Evolutionary conservation across 2,329 filamentous ascomycete species (phyloP).

Genomic region (Didymella keratinophila): DNA sequence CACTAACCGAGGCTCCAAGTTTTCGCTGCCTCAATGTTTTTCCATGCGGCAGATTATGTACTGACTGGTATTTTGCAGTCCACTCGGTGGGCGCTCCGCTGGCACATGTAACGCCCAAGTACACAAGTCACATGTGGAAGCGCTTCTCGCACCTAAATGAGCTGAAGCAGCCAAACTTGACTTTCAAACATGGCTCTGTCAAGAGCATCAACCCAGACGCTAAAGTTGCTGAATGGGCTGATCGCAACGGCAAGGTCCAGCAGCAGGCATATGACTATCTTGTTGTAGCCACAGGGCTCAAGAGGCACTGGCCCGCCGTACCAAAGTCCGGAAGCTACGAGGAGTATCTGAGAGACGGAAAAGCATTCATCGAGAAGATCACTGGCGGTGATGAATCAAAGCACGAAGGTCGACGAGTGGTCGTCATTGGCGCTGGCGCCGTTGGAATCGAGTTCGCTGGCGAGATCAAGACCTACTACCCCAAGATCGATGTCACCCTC

Average conservation of each 20-base stretch:
- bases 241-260: slow-evolving; percentile 58
- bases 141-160: slow-evolving; percentile 72
- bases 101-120: slow-evolving; percentile 69
- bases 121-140: slow-evolving; percentile 74
- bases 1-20: slow-evolving; percentile 29
- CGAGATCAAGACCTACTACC: slow-evolving; percentile 74
- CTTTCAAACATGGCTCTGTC: slow-evolving; percentile 71
- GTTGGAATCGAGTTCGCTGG: slow-evolving; percentile 85
- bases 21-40: slow-evolving; percentile 7
- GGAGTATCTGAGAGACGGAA: slow-evolving; percentile 69
- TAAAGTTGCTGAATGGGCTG: slow-evolving; percentile 66
- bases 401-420: slow-evolving; percentile 59
- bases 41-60: slow-evolving; percentile 22
- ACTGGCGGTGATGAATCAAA: slow-evolving; percentile 39
- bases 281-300: slow-evolving; percentile 74
- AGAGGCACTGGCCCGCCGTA: slow-evolving; percentile 74
- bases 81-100: slow-evolving; percentile 80
- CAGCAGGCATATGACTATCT: slow-evolving; percentile 72
- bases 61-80: slow-evolving; percentile 57
- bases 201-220: slow-evolving; percentile 64
- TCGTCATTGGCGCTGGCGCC: slow-evolving; percentile 79
- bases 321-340: slow-evolving; percentile 70
- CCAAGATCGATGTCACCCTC: slow-evolving; percentile 72
- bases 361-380: slow-evolving; percentile 63
- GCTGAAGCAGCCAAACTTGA: slow-evolving; percentile 68